phyloP scores from a whole-genome alignment of 1,284 basidiomycete genomes.

The Tylopilus sp. region DNA sequence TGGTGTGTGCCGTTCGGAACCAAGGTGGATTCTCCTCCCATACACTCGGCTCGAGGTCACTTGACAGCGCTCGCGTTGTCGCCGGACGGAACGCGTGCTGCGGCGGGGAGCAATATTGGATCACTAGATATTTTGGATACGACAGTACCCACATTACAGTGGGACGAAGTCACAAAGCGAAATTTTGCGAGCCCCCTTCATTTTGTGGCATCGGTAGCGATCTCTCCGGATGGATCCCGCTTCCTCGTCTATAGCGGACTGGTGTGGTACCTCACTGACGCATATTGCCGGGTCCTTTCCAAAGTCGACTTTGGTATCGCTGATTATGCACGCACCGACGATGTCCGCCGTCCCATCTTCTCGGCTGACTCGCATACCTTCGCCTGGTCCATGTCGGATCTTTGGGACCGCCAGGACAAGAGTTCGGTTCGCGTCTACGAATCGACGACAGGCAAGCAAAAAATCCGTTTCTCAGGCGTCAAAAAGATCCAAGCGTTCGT shows the following conservation, averaged over 20 bases:
- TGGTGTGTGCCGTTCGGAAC: slow-evolving; percentile 19
- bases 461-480: slow-evolving; percentile 15
- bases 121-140: slow-evolving; percentile 23
- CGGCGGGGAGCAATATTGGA: slow-evolving; percentile 11
- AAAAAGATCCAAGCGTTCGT: slow-evolving; percentile 20
- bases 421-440: slow-evolving; percentile 24
- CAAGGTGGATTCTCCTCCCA: slow-evolving; percentile 5
- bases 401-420: slow-evolving; percentile 13
- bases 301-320: slow-evolving; percentile 26
- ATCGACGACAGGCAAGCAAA: slow-evolving; percentile 18
- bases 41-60: slow-evolving; percentile 6
- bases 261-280: slow-evolving; percentile 20
- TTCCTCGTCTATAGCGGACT: slow-evolving; percentile 14
- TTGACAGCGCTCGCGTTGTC: slow-evolving; percentile 19
- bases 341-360: slow-evolving; percentile 16
- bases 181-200: slow-evolving; percentile 4
- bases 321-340: slow-evolving; percentile 5
- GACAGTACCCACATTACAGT: slow-evolving; percentile 10
- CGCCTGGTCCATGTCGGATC: slow-evolving; percentile 22
- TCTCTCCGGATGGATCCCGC: slow-evolving; percentile 23
- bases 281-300: slow-evolving; percentile 5
- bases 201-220: slow-evolving; percentile 5
- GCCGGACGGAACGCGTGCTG: slow-evolving; percentile 21
- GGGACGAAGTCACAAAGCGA: slow-evolving; percentile 20
- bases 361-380: slow-evolving; percentile 22